Evolutionary conservation across 164 flowering plant genomes (phyloP), one percentile per base, ranked within the genome.

Genomic region (Akebia trifoliata): DNA sequence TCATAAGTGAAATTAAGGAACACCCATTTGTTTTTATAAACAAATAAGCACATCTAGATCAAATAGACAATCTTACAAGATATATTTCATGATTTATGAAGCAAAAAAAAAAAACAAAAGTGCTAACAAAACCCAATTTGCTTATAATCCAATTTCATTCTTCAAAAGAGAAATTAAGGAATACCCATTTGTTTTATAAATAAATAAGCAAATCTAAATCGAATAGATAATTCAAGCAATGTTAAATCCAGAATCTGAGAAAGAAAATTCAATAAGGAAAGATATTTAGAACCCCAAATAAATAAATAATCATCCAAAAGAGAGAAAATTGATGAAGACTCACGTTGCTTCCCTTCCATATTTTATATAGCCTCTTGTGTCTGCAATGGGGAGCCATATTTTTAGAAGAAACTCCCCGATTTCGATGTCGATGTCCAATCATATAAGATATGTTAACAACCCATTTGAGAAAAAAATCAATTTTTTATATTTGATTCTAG

Each of bases 311-410:
- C 15, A 43, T 15, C 8, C 1, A 44, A 8, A 21, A 10, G 24
- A 34, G 12, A 4, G 30, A 32, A n/a, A n/a, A 26, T 20, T 31
- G 0, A 24, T 25, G 18, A 53, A 20, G 17, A 52, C 72, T 50
- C 52, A 68, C 67, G 37, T 62, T 68, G 50, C 56, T 68, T 40
- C 67, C 60, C 38, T 58, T 59, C 67, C 64, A 59, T 37, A 47
- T 14, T 53, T 57, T 45, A 60, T 50, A 60, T 2, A 60, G 50
- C 50, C 57, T 60, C 48, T 53, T 60, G 30, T 40, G 64, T 31
- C 30, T 59, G 30, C 43, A 24, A 4, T 39, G 52, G 10, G 60
- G 17, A 20, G 29, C 50, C 46, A n/a, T 5, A 25, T 31, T 52
- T 4, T 22, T 38, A 28, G 52, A 48, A 38, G 46, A 60, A 34